Evolutionary conservation across 169 alveolate species (phyloP).

Genomic region (Amoebophrya sp.): DNA sequence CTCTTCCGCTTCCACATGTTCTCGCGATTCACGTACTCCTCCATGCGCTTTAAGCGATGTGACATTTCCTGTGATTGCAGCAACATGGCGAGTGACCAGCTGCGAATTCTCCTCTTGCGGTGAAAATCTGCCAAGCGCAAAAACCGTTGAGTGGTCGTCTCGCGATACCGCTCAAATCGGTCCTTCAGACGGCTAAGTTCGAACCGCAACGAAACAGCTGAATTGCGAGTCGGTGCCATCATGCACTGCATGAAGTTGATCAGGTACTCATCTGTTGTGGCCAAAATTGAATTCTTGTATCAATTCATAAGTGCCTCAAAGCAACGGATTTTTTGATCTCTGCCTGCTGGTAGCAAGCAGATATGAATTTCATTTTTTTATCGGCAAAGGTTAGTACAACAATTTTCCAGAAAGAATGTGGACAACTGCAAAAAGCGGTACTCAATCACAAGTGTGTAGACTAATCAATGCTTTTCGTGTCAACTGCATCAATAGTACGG

Average conservation of each 20-base stretch:
- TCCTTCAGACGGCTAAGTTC: background rate
- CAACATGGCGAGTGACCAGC: background rate
- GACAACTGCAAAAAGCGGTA: no score
- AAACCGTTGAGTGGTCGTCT: background rate
- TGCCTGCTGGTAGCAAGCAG: no score
- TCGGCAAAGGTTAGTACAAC: no score
- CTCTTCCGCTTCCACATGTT: background rate
- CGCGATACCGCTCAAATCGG: background rate
- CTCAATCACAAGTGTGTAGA: no score
- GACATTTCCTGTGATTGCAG: background rate
- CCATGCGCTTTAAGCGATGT: background rate
- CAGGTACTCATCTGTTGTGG: no score
- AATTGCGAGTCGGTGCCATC: conserved; percentile 7
- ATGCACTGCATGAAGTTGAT: conserved; percentile 10
- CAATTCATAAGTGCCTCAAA: no score
- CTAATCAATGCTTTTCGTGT: no score
- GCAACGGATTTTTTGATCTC: no score
- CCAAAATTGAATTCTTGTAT: no score
- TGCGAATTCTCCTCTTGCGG: background rate
- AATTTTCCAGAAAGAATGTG: no score
- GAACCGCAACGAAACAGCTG: background rate
- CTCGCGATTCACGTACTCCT: background rate
- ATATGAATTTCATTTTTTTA: no score
- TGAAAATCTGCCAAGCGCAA: background rate
- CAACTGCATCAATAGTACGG: no score